These are phyloP conservation scores for Pisolithus thermaeus DNA, from an alignment of 1,284 basidiomycete species.

Conservation along the genomic window DNA sequence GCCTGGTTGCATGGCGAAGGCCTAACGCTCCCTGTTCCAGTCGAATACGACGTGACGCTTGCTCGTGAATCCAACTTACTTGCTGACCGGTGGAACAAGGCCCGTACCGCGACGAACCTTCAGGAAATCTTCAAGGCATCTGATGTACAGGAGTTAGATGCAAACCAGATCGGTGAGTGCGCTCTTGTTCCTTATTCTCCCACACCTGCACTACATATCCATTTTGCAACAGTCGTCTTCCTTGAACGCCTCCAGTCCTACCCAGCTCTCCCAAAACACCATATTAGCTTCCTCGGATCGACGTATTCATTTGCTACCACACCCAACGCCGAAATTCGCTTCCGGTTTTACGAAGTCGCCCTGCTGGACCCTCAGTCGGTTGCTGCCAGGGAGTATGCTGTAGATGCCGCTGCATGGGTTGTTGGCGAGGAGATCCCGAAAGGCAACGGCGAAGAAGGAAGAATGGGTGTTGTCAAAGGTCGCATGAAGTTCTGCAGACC, in stretches of 20 bases:
- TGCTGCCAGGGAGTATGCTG: constrained; percentile 34
- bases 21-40: constrained; percentile 67
- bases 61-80: constrained; percentile 68
- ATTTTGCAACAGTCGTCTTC: constrained; percentile 53
- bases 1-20: constrained; percentile 89
- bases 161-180: constrained; percentile 60
- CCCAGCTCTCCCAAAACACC: constrained; percentile 46
- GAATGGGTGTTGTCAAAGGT: constrained; percentile 52
- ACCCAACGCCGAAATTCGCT: constrained; percentile 66
- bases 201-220: neutral
- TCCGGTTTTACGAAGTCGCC: constrained; percentile 66
- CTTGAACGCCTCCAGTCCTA: constrained; percentile 63
- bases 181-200: neutral
- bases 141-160: constrained; percentile 56
- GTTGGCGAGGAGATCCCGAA: constrained; percentile 50
- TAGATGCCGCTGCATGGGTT: constrained; percentile 62
- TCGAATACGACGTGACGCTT: constrained; percentile 80
- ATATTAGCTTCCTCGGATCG: constrained; percentile 49
- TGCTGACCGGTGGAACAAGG: constrained; percentile 72
- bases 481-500: constrained; percentile 83
- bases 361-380: constrained; percentile 44
- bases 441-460: constrained; percentile 38
- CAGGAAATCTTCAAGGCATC: constrained; percentile 44
- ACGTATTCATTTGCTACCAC: constrained; percentile 51
- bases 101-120: constrained; percentile 44